These are phyloP conservation scores for Fonsecaea pugnacius DNA, from an alignment of 2,329 filamentous ascomycete genomes.

Conservation along the genomic window DNA sequence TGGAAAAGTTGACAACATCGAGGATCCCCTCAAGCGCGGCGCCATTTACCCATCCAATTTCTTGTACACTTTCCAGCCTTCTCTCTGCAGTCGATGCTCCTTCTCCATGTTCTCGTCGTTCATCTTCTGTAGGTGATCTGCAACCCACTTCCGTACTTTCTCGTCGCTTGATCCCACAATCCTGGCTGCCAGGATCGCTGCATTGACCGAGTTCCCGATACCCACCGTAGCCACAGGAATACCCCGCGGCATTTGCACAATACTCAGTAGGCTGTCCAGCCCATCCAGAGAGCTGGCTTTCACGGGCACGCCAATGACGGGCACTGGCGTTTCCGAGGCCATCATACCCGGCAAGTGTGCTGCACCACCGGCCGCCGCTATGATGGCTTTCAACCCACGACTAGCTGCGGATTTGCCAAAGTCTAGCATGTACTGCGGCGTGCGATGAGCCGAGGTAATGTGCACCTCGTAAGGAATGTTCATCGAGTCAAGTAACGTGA, in stretches of 20 bases:
- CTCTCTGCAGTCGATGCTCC: slow-evolving; percentile 31
- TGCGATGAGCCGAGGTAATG: slow-evolving; percentile 61
- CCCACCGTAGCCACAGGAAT: slow-evolving; percentile 71
- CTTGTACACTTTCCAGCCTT: slow-evolving; percentile 39
- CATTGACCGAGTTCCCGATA: slow-evolving; percentile 75
- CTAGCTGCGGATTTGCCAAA: slow-evolving; percentile 64
- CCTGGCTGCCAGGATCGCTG: slow-evolving; percentile 67
- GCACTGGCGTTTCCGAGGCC: slow-evolving; percentile 67
- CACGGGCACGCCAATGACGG: slow-evolving; percentile 73
- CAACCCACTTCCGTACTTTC: slow-evolving; percentile 33
- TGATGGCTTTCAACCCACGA: slow-evolving; percentile 68
- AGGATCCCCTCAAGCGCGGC: not conserved
- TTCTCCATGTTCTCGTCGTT: slow-evolving; percentile 39
- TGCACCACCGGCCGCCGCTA: slow-evolving; percentile 71
- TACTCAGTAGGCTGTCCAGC: slow-evolving; percentile 66
- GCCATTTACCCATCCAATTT: slow-evolving; percentile 31
- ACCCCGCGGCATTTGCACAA: slow-evolving; percentile 73
- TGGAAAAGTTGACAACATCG: not conserved
- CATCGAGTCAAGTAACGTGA: slow-evolving; percentile 40
- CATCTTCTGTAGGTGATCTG: slow-evolving; percentile 37
- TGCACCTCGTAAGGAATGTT: slow-evolving; percentile 41
- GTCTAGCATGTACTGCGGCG: slow-evolving; percentile 66
- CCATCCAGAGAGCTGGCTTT: slow-evolving; percentile 71
- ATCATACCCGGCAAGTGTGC: slow-evolving; percentile 72
- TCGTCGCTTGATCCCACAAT: slow-evolving; percentile 57